Evolutionary conservation across 23 red algal genomes (phyloP).

Genomic region (Gracilaria domingensis): DNA sequence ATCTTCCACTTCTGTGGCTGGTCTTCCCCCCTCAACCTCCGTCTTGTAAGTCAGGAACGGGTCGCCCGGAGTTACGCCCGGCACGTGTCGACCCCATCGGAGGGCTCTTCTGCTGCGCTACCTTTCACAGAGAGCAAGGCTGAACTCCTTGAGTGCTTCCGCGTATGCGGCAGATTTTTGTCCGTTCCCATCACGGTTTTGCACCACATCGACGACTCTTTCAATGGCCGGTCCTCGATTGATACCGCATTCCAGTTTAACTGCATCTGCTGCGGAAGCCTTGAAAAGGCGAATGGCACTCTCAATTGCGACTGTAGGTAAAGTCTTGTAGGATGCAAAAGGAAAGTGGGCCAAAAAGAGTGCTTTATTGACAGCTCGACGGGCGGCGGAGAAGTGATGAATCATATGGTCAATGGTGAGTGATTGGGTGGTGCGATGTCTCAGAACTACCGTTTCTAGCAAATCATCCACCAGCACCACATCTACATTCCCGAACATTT

Average conservation of each 20-base stretch:
- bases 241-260: slow-evolving; percentile 95
- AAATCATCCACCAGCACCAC: slow-evolving; percentile 93
- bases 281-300: slow-evolving; percentile 80
- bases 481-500: too few species aligned
- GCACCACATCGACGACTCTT: slow-evolving; percentile 84
- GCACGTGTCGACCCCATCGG: too few species aligned
- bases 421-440: slow-evolving; percentile 88
- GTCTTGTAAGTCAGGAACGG: too few species aligned
- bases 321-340: slow-evolving; percentile 88
- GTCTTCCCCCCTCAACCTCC: too few species aligned
- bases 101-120: too few species aligned
- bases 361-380: slow-evolving; percentile 56
- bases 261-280: slow-evolving; percentile 71
- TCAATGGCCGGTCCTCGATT: slow-evolving; percentile 32
- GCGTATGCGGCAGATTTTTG: too few species aligned
- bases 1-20: too few species aligned
- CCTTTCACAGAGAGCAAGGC: too few species aligned
- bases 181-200: too few species aligned
- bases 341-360: slow-evolving; percentile 92
- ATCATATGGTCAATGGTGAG: slow-evolving; percentile 94
- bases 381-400: slow-evolving; percentile 85
- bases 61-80: too few species aligned
- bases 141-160: too few species aligned
- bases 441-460: slow-evolving; percentile 94
- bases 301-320: slow-evolving; percentile 36